Percentiles rank a stretch among this genome's conserved stretches.
These are phyloP conservation scores for Phylloboletellus chloephorus DNA, from an alignment of 1,284 basidiomycete genomes.

Conservation along the genomic window DNA sequence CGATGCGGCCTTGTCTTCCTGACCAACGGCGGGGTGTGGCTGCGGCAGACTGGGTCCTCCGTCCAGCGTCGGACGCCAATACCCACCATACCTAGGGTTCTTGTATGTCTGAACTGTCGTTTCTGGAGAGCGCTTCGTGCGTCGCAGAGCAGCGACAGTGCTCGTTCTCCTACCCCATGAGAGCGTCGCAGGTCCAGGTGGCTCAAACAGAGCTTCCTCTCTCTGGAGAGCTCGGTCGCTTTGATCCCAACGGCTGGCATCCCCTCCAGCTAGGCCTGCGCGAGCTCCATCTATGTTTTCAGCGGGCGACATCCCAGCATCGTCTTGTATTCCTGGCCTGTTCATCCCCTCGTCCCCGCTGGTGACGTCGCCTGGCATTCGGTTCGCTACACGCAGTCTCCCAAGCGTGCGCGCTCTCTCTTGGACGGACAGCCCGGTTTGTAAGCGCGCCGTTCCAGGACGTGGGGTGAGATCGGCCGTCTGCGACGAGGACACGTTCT, in stretches of 20 bases:
- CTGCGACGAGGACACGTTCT: slow-evolving; percentile 1
- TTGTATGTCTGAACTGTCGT: slow-evolving; percentile 5
- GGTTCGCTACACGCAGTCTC: slow-evolving; percentile 37
- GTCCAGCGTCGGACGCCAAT: slow-evolving; percentile 10
- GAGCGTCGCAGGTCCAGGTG: slow-evolving; percentile 26
- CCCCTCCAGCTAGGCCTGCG: background rate
- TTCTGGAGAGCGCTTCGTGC: slow-evolving; percentile 11
- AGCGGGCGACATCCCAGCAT: background rate
- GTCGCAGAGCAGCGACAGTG: slow-evolving; percentile 21
- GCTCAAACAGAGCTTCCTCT: slow-evolving; percentile 12
- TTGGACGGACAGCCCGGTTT: slow-evolving; percentile 24
- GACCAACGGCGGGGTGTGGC: background rate
- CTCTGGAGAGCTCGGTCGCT: background rate
- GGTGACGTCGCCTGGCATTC: slow-evolving; percentile 39
- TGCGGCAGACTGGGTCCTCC: background rate
- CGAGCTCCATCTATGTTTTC: background rate
- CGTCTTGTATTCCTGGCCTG: slow-evolving; percentile 1
- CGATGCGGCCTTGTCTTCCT: background rate
- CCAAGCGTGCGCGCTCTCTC: slow-evolving; percentile 36
- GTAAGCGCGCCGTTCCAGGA: slow-evolving; percentile 13
- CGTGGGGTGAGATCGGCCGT: background rate
- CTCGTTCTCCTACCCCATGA: slow-evolving; percentile 26
- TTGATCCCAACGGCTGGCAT: background rate
- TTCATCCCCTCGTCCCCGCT: slow-evolving; percentile 35
- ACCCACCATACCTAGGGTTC: slow-evolving; percentile 10